A percentile compares a stretch with the other conserved stretches of the same genome.
Conservation (phyloP, 2,329 filamentous ascomycete genomes). For the Epichloe gansuensis region DNA sequence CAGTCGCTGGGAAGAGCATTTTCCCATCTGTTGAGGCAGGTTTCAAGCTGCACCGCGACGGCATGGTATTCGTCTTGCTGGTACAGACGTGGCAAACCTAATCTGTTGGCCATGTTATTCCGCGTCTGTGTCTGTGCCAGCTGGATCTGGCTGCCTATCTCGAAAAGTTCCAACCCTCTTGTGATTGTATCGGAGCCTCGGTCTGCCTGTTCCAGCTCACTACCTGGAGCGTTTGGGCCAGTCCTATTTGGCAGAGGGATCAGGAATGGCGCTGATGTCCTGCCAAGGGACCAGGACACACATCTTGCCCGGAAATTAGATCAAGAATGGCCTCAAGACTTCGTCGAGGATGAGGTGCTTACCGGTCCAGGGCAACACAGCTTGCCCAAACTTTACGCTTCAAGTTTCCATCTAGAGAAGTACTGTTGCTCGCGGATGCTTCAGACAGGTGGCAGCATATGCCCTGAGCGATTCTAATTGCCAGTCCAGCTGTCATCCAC, state of each 20-base stretch:
- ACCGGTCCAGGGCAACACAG: background rate
- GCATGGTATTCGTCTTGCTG: constrained; percentile 4
- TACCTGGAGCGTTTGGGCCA: background rate
- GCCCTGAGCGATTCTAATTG: background rate
- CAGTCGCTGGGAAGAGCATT: background rate
- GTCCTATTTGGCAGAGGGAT: background rate
- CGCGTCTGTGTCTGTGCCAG: constrained; percentile 5
- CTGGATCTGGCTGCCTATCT: constrained; percentile 21
- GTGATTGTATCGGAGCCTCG: background rate
- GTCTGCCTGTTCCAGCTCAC: background rate
- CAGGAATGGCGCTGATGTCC: background rate
- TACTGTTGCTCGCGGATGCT: background rate
- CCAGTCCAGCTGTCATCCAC: background rate
- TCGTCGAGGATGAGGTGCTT: background rate
- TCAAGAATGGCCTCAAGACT: too few relatives aligned
- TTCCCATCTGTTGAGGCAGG: constrained; percentile 5
- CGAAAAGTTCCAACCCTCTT: constrained; percentile 18
- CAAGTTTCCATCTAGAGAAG: background rate
- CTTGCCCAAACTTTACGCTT: background rate
- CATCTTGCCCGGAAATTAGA: background rate
- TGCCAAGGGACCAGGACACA: background rate
- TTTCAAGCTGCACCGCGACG: constrained; percentile 4
- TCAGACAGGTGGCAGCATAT: background rate
- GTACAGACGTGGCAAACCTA: constrained; percentile 2
- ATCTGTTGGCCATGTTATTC: constrained; percentile 1